Percentiles rank a stretch among this genome's conserved stretches.
These are phyloP conservation scores for Grigorovia humatica DNA, from an alignment of 805 yeast genomes.

Conservation along the genomic window DNA sequence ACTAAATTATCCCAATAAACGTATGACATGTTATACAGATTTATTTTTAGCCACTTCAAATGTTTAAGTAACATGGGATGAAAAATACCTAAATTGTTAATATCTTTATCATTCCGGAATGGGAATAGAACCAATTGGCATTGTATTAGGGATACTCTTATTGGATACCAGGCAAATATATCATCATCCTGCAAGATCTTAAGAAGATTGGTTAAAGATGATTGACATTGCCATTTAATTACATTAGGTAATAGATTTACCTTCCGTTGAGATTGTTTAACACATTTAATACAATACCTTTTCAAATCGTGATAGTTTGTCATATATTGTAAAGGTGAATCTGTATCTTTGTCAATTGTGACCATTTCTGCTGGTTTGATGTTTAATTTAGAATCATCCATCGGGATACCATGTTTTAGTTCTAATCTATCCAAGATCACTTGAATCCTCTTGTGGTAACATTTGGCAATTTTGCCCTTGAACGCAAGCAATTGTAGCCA, in stretches of 20 bases:
- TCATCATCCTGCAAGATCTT: neutral
- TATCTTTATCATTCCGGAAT: neutral
- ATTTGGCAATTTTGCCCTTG: neutral
- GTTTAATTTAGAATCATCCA: too few species aligned
- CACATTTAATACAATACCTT: neutral
- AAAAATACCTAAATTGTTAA: neutral
- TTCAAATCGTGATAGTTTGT: neutral
- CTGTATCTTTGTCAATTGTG: neutral
- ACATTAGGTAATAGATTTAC: neutral
- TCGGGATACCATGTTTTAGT: neutral
- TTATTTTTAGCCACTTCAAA: neutral
- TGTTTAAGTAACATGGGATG: neutral
- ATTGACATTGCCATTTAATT: neutral
- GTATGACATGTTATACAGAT: neutral
- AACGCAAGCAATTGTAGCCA: neutral
- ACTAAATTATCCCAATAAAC: neutral
- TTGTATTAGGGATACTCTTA: neutral
- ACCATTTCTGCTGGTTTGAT: too few species aligned
- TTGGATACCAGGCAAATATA: neutral
- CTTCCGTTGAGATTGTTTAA: neutral
- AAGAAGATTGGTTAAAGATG: neutral
- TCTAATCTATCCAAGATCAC: neutral
- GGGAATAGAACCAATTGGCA: neutral
- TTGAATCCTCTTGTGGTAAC: neutral
- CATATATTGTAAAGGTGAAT: neutral